phyloP scores from a whole-genome alignment of 2,329 filamentous ascomycete species.

The Colletotrichum tropicicola region DNA sequence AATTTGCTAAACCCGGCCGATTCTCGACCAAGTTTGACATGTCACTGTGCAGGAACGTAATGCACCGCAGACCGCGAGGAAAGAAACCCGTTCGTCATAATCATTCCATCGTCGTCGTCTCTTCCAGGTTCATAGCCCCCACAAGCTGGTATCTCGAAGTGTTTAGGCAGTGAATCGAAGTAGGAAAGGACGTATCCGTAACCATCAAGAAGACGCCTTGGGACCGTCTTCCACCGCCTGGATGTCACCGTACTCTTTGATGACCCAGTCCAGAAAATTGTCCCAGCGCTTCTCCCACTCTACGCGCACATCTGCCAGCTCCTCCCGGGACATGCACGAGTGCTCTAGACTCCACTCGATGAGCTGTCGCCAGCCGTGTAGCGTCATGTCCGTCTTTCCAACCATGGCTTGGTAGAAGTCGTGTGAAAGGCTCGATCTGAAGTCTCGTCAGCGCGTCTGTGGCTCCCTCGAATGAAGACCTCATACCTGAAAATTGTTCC shows the following conservation, averaged over 20 bases:
- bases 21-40: no score
- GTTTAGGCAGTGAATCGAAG: neutral
- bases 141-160: neutral
- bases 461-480: neutral
- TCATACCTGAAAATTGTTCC: conserved; percentile 74
- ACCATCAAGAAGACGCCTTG: neutral
- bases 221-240: neutral
- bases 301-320: conserved; percentile 45
- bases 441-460: neutral
- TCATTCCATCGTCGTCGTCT: neutral
- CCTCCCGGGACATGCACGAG: conserved; percentile 57
- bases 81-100: neutral
- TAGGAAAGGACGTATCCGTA: neutral
- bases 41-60: neutral
- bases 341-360: conserved; percentile 70
- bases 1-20: no score
- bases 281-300: conserved; percentile 67
- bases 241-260: conserved; percentile 47
- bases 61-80: neutral
- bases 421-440: conserved; percentile 74
- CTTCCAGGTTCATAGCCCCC: neutral
- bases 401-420: conserved; percentile 83
- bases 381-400: conserved; percentile 71
- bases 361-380: conserved; percentile 78
- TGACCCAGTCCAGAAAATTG: conserved; percentile 63